Conservation (phyloP, 2,329 filamentous ascomycete species). For the Penicillium sp. region DNA sequence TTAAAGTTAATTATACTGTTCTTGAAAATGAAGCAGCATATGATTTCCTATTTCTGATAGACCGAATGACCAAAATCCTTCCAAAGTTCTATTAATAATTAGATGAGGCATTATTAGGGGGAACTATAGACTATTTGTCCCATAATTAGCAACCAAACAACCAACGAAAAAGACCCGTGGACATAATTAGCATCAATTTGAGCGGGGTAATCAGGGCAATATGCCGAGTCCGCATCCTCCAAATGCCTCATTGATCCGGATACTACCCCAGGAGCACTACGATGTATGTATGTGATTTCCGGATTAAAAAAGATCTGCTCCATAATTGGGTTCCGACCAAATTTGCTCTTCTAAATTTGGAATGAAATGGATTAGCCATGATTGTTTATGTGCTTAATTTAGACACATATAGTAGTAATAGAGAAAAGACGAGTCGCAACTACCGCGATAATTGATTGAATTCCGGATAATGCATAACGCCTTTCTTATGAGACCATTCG, state of each 20-base stretch:
- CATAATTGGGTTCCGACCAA: neutral
- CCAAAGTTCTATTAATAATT: conserved; percentile 11
- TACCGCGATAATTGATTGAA: neutral
- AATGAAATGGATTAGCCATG: neutral
- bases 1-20: conserved; percentile 10
- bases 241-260: neutral
- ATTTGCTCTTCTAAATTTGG: neutral
- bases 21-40: neutral
- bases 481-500: neutral
- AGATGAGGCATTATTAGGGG: conserved; percentile 4
- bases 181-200: conserved; percentile 15
- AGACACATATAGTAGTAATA: neutral
- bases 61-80: neutral
- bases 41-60: neutral
- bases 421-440: neutral
- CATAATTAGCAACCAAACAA: conserved; percentile 12
- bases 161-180: neutral
- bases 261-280: neutral
- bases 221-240: neutral
- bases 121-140: neutral
- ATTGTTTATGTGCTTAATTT: neutral
- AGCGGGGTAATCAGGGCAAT: neutral
- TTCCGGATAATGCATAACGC: neutral
- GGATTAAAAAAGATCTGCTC: neutral
- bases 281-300: neutral